phyloP scores from a whole-genome alignment of 2,329 filamentous ascomycete species.

The Xylaria sp. region DNA sequence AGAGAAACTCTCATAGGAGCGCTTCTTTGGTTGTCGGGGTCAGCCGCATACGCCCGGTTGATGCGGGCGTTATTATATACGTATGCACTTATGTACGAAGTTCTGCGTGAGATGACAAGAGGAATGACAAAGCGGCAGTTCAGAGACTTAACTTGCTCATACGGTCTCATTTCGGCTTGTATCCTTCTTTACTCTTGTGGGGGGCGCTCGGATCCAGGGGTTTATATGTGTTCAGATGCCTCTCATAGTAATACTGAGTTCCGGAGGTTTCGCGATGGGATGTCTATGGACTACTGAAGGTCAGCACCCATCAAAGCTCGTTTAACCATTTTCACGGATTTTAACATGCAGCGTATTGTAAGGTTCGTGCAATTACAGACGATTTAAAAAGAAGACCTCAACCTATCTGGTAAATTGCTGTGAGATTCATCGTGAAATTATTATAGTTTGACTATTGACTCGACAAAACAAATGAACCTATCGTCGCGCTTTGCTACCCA shows the following conservation, averaged over 20 bases:
- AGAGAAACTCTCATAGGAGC: constrained; percentile 29
- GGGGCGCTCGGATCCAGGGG: background rate
- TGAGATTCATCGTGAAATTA: background rate
- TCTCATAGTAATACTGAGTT: background rate
- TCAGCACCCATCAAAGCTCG: too few species aligned
- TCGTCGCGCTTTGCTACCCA: background rate
- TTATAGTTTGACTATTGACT: background rate
- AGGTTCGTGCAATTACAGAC: background rate
- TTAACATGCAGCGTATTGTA: background rate
- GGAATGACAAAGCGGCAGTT: constrained; percentile 23
- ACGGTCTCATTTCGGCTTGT: background rate
- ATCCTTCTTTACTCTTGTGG: background rate
- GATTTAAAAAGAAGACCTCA: background rate
- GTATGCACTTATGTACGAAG: background rate
- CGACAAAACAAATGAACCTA: background rate
- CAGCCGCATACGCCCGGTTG: background rate
- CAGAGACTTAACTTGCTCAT: constrained; percentile 12
- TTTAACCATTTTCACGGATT: background rate
- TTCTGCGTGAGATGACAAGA: background rate
- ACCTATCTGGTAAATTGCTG: background rate
- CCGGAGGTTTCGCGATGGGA: background rate
- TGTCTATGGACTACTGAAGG: too few species aligned
- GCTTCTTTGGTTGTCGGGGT: constrained; percentile 9
- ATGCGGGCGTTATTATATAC: constrained; percentile 1
- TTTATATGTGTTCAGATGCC: background rate